phyloP scores from a whole-genome alignment of 768 basidiomycete species.

The Kwoniella sp. region DNA sequence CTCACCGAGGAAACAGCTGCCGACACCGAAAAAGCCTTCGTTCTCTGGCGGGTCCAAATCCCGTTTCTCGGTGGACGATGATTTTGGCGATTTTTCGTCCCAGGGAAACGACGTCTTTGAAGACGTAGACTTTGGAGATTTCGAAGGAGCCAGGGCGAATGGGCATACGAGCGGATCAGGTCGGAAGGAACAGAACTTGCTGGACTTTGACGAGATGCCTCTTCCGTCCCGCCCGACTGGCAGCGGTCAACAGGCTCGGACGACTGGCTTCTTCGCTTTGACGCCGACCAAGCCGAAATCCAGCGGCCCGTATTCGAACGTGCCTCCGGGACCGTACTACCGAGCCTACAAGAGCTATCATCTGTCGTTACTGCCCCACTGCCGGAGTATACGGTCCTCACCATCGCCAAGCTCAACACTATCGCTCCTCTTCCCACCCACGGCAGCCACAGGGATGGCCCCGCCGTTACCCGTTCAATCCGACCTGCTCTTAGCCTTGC shows the following conservation, averaged over 20 bases:
- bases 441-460: constrained; percentile 26
- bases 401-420: constrained; percentile 60
- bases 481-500: constrained; percentile 66
- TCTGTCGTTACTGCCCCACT: constrained; percentile 49
- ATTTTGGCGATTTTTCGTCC: constrained; percentile 80
- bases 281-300: constrained; percentile 3
- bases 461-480: constrained; percentile 59
- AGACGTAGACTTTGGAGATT: constrained; percentile 52
- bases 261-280: constrained; percentile 50
- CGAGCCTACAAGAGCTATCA: constrained; percentile 49
- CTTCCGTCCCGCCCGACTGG: constrained; percentile 38
- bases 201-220: constrained; percentile 51
- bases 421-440: constrained; percentile 56
- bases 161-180: not conserved
- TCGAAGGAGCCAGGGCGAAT: constrained; percentile 31
- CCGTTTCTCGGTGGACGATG: constrained; percentile 58
- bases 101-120: constrained; percentile 45
- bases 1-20: constrained; percentile 50
- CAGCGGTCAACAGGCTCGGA: constrained; percentile 15
- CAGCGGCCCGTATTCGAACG: not conserved
- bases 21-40: constrained; percentile 55
- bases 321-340: constrained; percentile 27
- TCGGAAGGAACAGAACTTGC: constrained; percentile 31
- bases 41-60: constrained; percentile 58
- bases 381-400: constrained; percentile 56